A percentile compares a stretch with the other conserved stretches of the same genome.
Evolutionary conservation across 2,329 filamentous ascomycete genomes (phyloP).

Genomic region (Cladosporium halotolerans): DNA sequence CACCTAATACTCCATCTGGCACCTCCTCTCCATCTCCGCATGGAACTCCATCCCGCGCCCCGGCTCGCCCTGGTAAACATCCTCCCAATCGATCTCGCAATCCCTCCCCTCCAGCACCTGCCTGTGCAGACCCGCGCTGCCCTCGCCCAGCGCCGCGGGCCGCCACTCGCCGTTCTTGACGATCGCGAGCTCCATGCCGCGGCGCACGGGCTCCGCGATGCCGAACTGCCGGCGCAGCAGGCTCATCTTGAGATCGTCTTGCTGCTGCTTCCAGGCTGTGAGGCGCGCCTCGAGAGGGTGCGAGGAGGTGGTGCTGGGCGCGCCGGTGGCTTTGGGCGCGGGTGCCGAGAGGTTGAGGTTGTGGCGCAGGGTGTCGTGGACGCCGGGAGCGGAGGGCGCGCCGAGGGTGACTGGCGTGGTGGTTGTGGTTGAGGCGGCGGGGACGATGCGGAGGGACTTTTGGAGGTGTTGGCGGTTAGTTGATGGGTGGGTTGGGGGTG

Average conservation of each 20-base stretch:
- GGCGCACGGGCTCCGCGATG: slow-evolving; percentile 83
- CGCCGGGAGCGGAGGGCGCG: slow-evolving; percentile 84
- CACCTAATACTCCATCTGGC: slow-evolving; percentile 8
- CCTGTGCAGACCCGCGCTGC: slow-evolving; percentile 66
- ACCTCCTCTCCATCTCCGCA: slow-evolving; percentile 69
- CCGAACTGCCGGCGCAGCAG: slow-evolving; percentile 80
- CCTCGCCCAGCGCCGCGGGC: slow-evolving; percentile 59
- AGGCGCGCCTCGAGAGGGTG: slow-evolving; percentile 93
- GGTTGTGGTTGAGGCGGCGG: slow-evolving; percentile 56
- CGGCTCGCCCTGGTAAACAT: slow-evolving; percentile 73
- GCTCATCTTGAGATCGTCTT: slow-evolving; percentile 83
- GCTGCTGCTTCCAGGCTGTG: slow-evolving; percentile 81
- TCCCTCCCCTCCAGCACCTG: slow-evolving; percentile 82
- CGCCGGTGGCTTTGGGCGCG: slow-evolving; percentile 45
- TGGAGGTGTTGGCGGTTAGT: neutral
- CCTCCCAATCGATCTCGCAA: slow-evolving; percentile 79
- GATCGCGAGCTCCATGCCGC: slow-evolving; percentile 93
- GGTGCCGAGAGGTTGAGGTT: slow-evolving; percentile 58
- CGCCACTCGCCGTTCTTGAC: slow-evolving; percentile 73
- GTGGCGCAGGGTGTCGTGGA: slow-evolving; percentile 87
- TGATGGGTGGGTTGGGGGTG: neutral
- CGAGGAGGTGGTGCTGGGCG: slow-evolving; percentile 45
- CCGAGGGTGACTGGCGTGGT: slow-evolving; percentile 46
- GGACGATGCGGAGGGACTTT: slow-evolving; percentile 71
- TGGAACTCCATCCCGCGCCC: slow-evolving; percentile 62